Base-by-base conservation (phyloP, 257 asterid species). In the Fraxinus quadrangulata region DNA sequence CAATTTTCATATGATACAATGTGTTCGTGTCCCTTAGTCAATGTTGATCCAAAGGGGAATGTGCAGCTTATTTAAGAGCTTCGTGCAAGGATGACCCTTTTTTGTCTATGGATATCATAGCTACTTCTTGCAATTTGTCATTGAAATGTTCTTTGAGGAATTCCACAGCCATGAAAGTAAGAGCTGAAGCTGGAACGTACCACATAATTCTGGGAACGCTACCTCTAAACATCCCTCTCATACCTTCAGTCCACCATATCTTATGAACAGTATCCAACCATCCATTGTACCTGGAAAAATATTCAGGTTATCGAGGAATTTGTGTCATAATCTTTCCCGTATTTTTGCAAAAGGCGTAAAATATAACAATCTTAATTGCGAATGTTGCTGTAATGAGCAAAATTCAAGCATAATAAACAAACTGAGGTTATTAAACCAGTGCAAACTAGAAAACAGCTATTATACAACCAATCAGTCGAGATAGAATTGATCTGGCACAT, bases 81-180 rank as follows among this genome's bases (percentile, higher is more conserved):
- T 90, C 77, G 72, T 86, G 94, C 75, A 92, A 80, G 49, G 92
- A 80, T 30, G 94, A 77, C 49, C 84, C 78, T 26, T 83, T 89
- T 73, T 88, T 88, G 88, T 92, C 94, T 13, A 89, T 72, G 4
- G 94, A 80, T 74, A 90, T 82, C 78, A 75, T 89, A 30, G 88
- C 77, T 75, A 83, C 79, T 76, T 75, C 89, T 72, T 81, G 89
- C 78, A 77, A 49, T 23, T 71, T 79, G 17, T 61, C 79, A 3
- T 80, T 83, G 45, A 83, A 83, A 26, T 85, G 88, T 45, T 89
- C 94, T 75, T 96, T 86, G 28, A 90, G 89, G 76, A 88, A 90
- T 79, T 90, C 97, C 47, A 92, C 94, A 9, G 88, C 94, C 97
- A 92, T 92, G 90, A 92, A 92, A 68, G 94, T 92, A 61, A 92